Conservation (phyloP, 805 yeast genomes). For the Lipomyces japonicus region DNA sequence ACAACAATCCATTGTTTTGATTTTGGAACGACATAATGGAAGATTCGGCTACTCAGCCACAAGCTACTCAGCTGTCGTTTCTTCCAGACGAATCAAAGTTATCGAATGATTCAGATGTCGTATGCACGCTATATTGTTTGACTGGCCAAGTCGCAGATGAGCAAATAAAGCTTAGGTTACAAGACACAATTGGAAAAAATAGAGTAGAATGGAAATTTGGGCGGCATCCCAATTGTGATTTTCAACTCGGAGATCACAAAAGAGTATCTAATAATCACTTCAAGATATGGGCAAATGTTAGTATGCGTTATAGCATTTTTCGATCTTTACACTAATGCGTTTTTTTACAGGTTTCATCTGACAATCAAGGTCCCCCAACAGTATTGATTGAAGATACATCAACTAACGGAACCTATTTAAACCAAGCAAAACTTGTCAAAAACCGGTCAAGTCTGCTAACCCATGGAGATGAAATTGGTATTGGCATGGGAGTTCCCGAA, state of each 20-base stretch:
- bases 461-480: slow-evolving; percentile 90
- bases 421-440: slow-evolving; percentile 66
- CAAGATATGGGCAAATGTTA: slow-evolving; percentile 36
- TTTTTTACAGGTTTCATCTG: no score
- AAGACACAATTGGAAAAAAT: slow-evolving; percentile 20
- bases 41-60: slow-evolving; percentile 25
- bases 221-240: slow-evolving; percentile 63
- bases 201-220: slow-evolving; percentile 67
- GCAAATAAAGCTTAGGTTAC: slow-evolving; percentile 19
- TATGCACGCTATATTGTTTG: slow-evolving; percentile 26
- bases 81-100: slow-evolving; percentile 1
- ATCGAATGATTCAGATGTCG: slow-evolving; percentile 14
- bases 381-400: slow-evolving; percentile 55
- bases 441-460: slow-evolving; percentile 74
- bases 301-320: no score
- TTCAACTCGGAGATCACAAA: slow-evolving; percentile 56
- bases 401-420: slow-evolving; percentile 90
- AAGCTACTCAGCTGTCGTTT: slow-evolving; percentile 4
- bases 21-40: slow-evolving; percentile 20
- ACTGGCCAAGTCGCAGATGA: slow-evolving; percentile 13
- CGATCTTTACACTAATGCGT: no score
- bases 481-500: slow-evolving; percentile 77
- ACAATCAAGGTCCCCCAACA: no score
- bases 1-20: no score
- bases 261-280: slow-evolving; percentile 73